Evolutionary conservation across 306 rosid species (phyloP).

Genomic region (Medicago arabica): DNA sequence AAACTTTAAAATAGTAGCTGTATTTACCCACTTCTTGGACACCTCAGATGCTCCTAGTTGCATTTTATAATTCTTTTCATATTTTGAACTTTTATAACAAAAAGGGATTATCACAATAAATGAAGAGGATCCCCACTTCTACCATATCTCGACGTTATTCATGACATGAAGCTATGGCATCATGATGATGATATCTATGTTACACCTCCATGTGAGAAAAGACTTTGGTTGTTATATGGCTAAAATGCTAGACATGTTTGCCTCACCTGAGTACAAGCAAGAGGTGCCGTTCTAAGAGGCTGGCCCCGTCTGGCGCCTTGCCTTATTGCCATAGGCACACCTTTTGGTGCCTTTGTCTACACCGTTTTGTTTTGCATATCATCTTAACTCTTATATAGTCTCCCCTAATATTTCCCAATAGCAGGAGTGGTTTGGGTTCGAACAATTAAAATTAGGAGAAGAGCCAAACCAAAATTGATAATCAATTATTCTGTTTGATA

Average conservation of each 20-base stretch:
- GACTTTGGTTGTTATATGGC: neutral
- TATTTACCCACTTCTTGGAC: neutral
- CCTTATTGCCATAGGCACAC: neutral
- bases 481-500: too few relatives aligned
- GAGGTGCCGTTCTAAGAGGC: neutral
- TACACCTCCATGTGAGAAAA: neutral
- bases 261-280: neutral
- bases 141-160: neutral
- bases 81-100: too few relatives aligned
- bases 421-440: neutral
- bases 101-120: neutral
- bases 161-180: neutral
- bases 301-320: neutral
- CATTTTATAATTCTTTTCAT: too few relatives aligned
- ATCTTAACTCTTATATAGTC: neutral
- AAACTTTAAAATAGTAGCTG: neutral
- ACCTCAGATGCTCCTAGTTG: too few relatives aligned
- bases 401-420: constrained; percentile 1
- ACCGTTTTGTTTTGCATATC: neutral
- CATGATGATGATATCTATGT: neutral
- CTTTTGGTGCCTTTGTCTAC: neutral
- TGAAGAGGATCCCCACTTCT: neutral
- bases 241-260: neutral
- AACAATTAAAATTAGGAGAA: neutral
- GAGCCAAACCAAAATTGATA: neutral